Base-by-base conservation (phyloP, 169 alveolate species). In the Plasmodium sp. region DNA sequence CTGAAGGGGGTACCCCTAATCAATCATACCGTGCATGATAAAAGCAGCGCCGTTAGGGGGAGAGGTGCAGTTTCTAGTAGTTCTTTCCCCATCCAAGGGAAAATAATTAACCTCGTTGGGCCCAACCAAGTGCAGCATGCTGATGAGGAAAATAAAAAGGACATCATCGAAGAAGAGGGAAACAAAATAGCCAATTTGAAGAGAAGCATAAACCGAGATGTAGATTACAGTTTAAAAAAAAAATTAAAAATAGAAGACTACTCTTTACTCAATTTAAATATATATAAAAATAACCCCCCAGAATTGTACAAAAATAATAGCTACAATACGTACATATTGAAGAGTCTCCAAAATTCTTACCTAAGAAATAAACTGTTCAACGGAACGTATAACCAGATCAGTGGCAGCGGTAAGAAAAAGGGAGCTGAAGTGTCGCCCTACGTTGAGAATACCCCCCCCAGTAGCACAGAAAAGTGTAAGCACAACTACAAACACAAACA, bases 281-380 rank as follows among this genome's bases (percentile, higher is more conserved):
- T 81, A 56, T 90, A 80, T 41, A 90, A 90, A 90, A 90, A 90
- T 67, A 80, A 18, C 36, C 48, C 39, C 27, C 41, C 74, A 33
- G 94, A 90, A 22, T 58, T 80, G 22, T 74, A 41, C 56, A 80
- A 48, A 80, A 80, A 90, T 90, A 90, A 90, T 74, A 80, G 84
- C 74, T 90, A 90, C 34, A 90, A 90, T 74, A 71, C 91, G 34
- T 90, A 90, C 83, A 62, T 90, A 80, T 80, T 90, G 73, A 79
- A 90, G 31, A 90, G 48, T 18, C 83, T 90, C 22, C 88, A 81
- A 14, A 51, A 90, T 80, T 58, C 91, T 10, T 90, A 90, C 82
- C 51, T 90, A 33, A 54, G 39, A 80, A 62, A 80, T 48, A 90
- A 90, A 58, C 62, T 90, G 54, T 67, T 27, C 43, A 90, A 80